A percentile compares a stretch with the other conserved stretches of the same genome.
These are phyloP conservation scores for Hysterangium stoloniferum DNA, from an alignment of 768 basidiomycete genomes.

Conservation along the genomic window DNA sequence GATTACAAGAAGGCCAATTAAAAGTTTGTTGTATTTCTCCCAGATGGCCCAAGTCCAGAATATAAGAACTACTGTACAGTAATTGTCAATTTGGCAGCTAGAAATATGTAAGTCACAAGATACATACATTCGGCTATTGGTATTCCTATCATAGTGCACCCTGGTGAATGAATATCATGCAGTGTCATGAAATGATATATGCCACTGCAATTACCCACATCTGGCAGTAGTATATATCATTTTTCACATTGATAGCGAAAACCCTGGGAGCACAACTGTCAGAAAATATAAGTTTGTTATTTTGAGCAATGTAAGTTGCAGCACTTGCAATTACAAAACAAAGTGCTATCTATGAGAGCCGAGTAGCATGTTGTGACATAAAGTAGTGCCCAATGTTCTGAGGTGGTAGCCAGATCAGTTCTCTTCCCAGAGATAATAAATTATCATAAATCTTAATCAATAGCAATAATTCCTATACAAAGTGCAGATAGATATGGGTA, in stretches of 20 bases:
- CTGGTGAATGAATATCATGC: not conserved
- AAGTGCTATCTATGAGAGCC: not conserved
- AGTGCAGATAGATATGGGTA: too few species aligned
- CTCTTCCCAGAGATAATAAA: too few species aligned
- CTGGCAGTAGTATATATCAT: not conserved
- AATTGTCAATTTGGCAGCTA: not conserved
- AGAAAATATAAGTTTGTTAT: too few species aligned
- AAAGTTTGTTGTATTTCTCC: not conserved
- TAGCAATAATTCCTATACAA: too few species aligned
- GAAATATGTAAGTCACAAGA: not conserved
- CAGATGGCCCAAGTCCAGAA: slow-evolving; percentile 8
- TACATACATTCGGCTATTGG: not conserved
- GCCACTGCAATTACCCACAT: not conserved
- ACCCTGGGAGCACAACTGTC: not conserved
- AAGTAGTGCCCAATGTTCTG: slow-evolving; percentile 5
- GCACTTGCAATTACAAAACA: not conserved
- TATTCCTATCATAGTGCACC: not conserved
- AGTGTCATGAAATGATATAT: not conserved
- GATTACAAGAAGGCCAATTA: not conserved
- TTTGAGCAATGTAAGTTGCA: too few species aligned
- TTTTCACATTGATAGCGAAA: too few species aligned
- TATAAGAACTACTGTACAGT: not conserved
- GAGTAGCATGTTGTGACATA: slow-evolving; percentile 8
- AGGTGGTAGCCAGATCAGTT: slow-evolving; percentile 3
- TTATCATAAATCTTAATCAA: too few species aligned